Base-by-base conservation (phyloP, 225 moss, liverwort and hornwort genomes). In the Asterella californica region DNA sequence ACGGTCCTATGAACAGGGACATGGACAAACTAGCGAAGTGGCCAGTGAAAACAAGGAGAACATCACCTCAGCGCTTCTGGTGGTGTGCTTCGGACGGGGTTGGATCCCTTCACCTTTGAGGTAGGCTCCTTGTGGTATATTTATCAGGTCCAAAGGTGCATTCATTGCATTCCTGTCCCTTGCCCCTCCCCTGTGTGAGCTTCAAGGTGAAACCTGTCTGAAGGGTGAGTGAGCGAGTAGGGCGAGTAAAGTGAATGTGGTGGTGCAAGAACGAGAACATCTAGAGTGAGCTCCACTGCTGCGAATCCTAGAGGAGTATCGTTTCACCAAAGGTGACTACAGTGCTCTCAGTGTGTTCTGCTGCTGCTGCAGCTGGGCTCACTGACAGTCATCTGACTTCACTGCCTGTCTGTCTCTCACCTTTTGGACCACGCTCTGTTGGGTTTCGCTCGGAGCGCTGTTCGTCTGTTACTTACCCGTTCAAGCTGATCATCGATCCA, bases 201-300 rank as follows among this genome's bases (percentile, higher is more conserved):
- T 77, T 47, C 75, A 59, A 38, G 19, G 24, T 38, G 36, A 5
- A 55, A 60, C 59, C 75, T 76, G 57, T 37, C 37, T 38, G 55
- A 52, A 52, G 73, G 50, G 60, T 9, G 57, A 62, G 45, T 14
- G 46, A 77, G n/a, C 36, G 42, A 42, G 42, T n/a, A n/a, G n/a
- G n/a, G n/a, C 27, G 47, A 46, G 48, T 15, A 38, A 62, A 62
- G 76, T 60, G 76, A 61, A 63, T 61, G 62, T n/a, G n/a, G n/a
- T n/a, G n/a, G n/a, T 46, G 62, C 46, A 29, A 76, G 76, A 76
- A 38, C 59, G 61, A 60, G 60, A 60, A 64, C 22, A 76, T 25
- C 25, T 25, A 36, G 57, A 75, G 55, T 75, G 59, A 76, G 75
- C 75, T 76, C 75, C 34, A 60, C 36, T 30, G 72, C 72, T 49